phyloP scores from a whole-genome alignment of 768 basidiomycete species.

The Atractiella rhizophila region DNA sequence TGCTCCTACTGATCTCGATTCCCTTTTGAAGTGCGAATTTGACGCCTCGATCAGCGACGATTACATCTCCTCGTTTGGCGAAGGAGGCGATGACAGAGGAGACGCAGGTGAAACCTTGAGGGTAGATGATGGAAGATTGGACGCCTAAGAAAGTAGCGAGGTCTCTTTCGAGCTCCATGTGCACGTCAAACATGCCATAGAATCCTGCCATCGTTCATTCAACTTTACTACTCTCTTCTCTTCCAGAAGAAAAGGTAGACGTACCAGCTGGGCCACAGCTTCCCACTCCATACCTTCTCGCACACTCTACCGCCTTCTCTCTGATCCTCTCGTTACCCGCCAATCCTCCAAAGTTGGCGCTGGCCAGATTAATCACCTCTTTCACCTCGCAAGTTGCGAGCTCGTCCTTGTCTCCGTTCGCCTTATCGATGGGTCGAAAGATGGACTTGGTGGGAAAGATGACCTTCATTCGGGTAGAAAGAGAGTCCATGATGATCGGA shows the following conservation, averaged over 20 bases:
- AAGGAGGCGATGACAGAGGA: constrained; percentile 90
- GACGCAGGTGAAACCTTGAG: constrained; percentile 74
- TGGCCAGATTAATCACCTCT: constrained; percentile 57
- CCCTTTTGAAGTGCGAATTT: constrained; percentile 92
- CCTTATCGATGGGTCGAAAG: too few relatives aligned
- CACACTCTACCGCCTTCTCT: constrained; percentile 52
- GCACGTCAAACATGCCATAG: constrained; percentile 87
- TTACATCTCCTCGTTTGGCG: constrained; percentile 88
- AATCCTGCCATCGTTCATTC: too few relatives aligned
- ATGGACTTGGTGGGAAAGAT: constrained; percentile 15
- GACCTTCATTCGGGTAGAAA: constrained; percentile 60
- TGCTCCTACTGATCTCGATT: constrained; percentile 71
- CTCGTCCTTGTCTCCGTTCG: too few relatives aligned
- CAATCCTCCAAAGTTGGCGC: constrained; percentile 74
- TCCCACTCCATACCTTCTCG: constrained; percentile 73
- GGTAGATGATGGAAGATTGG: constrained; percentile 71
- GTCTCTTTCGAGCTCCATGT: constrained; percentile 63
- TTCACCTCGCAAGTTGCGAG: constrained; percentile 22
- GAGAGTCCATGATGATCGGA: constrained; percentile 52
- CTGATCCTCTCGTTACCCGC: constrained; percentile 70
- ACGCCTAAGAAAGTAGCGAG: constrained; percentile 75
- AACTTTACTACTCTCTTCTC: too few relatives aligned
- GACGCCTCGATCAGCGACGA: constrained; percentile 91
- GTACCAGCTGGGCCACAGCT: constrained; percentile 88
- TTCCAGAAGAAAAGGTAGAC: too few relatives aligned